Conservation (phyloP, 2,329 filamentous ascomycete genomes). For the Fusarium falciforme region DNA sequence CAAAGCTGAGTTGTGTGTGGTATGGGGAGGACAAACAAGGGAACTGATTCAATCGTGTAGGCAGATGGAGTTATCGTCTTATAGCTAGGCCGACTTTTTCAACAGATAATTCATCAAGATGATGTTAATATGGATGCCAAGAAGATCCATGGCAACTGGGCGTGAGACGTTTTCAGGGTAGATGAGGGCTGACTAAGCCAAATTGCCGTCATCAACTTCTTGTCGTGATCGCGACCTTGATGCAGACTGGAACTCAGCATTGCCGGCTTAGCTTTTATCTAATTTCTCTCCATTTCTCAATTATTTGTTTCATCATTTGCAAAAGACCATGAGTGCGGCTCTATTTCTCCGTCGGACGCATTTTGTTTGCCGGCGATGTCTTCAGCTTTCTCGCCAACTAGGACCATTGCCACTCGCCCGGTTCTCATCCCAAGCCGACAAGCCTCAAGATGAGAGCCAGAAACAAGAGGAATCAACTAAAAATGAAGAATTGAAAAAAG, state of each 20-base stretch:
- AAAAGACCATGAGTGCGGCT: background rate
- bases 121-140: background rate
- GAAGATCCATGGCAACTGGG: background rate
- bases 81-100: slow-evolving; percentile 3
- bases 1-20: slow-evolving; percentile 9
- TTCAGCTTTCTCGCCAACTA: slow-evolving; percentile 19
- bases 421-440: slow-evolving; percentile 33
- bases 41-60: slow-evolving; percentile 11
- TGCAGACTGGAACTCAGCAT: background rate
- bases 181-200: slow-evolving; percentile 31
- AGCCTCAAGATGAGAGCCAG: slow-evolving; percentile 4
- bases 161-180: background rate
- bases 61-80: background rate
- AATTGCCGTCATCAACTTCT: slow-evolving; percentile 11
- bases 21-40: background rate
- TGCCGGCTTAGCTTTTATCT: background rate
- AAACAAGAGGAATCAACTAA: background rate
- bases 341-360: background rate
- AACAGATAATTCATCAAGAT: slow-evolving; percentile 3
- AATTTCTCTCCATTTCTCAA: background rate
- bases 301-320: too few relatives aligned
- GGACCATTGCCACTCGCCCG: slow-evolving; percentile 6
- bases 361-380: slow-evolving; percentile 35
- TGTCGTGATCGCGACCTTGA: slow-evolving; percentile 18
- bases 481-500: background rate